Base-by-base conservation (phyloP, 257 asterid genomes). In the Forsythia viridissima region DNA sequence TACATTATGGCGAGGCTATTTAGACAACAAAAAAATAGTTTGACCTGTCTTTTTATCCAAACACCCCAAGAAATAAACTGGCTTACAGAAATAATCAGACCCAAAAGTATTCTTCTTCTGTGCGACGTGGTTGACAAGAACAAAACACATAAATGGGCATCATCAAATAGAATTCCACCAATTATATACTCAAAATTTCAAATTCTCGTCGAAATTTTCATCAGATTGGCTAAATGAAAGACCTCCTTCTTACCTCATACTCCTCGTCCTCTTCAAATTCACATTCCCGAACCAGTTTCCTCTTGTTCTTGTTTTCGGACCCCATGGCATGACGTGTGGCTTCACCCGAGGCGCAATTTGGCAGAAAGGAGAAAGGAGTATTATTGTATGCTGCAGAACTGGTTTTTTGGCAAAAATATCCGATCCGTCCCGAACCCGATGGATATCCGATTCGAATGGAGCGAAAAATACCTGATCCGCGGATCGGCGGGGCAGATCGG, bases 281-380 rank as follows among this genome's bases (percentile, higher is more conserved):
- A 66, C 8, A 67, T 9, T 78, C 59, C 80, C 16, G 69, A 21
- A 44, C 73, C 72, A 63, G n/a, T 59, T 43, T 72, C 74, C 16
- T 79, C 74, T 75, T 68, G 70, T 20, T 69, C 55, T 74, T 61
- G 71, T 72, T 52, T 41, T 40, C 39, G 52, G 73, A 71, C 78
- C 84, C 80, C 90, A 86, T 86, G 77, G 82, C 41, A 72, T 67
- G 80, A 55, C 57, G 52, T 21, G 71, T n/a, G 15, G 78, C 75
- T 57, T 8, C 61, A 70, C 38, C 48, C 66, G 71, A 18, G 16
- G 73, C 61, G 71, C 68, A 67, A 42, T 41, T 79, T 55, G 63
- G 80, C 82, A 68, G 72, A 77, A 73, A 70, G 76, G 78, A 18
- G 41, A 16, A 40, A 74, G 70, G 21, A 37, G 4, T 39, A 20